A percentile compares a stretch with the other conserved stretches of the same genome.
Conservation (phyloP, 768 basidiomycete genomes). For the Leccinum subgranulosum region DNA sequence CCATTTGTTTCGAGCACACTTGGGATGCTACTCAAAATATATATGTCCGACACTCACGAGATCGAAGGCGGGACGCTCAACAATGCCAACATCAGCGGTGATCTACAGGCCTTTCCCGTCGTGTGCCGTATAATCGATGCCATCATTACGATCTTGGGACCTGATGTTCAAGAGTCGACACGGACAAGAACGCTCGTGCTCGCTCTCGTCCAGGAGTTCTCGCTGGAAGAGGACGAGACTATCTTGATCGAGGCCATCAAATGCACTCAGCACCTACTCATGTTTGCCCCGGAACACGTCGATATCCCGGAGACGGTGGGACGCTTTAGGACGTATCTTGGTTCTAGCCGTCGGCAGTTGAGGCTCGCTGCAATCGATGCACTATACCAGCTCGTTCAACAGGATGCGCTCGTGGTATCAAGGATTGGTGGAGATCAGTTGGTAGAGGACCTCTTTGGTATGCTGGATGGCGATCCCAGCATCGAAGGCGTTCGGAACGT, state of each 20-base stretch:
- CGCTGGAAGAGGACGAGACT: constrained; percentile 80
- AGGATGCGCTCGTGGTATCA: constrained; percentile 88
- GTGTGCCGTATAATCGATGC: constrained; percentile 92
- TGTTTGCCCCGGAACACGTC: constrained; percentile 88
- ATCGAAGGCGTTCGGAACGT: constrained; percentile 93
- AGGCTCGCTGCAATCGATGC: constrained; percentile 96
- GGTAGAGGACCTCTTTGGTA: constrained; percentile 91
- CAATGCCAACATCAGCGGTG: constrained; percentile 84
- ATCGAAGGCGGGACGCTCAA: constrained; percentile 82
- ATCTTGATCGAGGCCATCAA: constrained; percentile 92
- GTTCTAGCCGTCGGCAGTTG: constrained; percentile 76
- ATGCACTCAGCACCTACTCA: constrained; percentile 94
- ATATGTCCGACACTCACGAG: constrained; percentile 88
- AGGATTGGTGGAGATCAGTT: constrained; percentile 90
- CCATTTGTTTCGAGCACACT: constrained; percentile 87
- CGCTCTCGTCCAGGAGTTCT: constrained; percentile 82
- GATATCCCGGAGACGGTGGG: constrained; percentile 77
- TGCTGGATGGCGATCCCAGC: constrained; percentile 92
- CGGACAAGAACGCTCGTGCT: constrained; percentile 78
- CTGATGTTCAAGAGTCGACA: constrained; percentile 88
- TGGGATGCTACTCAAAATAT: constrained; percentile 87
- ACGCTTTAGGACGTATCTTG: constrained; percentile 74
- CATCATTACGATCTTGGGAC: constrained; percentile 89
- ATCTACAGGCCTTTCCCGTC: constrained; percentile 88
- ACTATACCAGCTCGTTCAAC: constrained; percentile 94